These are phyloP conservation scores for Cercophora samala DNA, from an alignment of 495 filamentous ascomycete genomes.

Conservation along the genomic window DNA sequence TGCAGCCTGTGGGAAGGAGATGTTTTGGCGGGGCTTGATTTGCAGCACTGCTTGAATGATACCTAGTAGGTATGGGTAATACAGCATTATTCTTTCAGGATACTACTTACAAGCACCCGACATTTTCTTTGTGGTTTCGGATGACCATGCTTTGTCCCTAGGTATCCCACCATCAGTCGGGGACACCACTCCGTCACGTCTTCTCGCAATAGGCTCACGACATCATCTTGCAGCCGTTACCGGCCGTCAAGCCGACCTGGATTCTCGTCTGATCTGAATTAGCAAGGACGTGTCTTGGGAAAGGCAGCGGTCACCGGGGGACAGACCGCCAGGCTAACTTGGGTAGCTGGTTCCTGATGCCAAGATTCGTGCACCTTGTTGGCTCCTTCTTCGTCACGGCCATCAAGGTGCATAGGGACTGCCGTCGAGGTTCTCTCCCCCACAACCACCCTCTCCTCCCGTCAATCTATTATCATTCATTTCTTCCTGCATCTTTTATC, in stretches of 20 bases:
- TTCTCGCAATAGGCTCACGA: not conserved
- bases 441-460: not conserved
- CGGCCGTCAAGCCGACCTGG: not conserved
- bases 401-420: conserved; percentile 3
- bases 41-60: not conserved
- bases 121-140: not conserved
- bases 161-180: not conserved
- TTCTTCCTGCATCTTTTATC: not conserved
- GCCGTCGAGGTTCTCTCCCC: not conserved
- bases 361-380: not conserved
- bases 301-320: too few relatives aligned
- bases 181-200: not conserved
- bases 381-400: conserved; percentile 4
- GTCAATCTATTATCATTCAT: not conserved
- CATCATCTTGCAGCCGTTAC: not conserved
- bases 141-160: not conserved
- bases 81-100: not conserved
- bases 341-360: not conserved
- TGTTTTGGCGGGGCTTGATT: not conserved
- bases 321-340: not conserved
- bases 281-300: not conserved
- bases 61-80: not conserved
- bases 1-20: not conserved
- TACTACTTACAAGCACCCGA: not conserved
- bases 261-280: not conserved